phyloP scores from a whole-genome alignment of 768 basidiomycete species.

The Pisolithus albus region DNA sequence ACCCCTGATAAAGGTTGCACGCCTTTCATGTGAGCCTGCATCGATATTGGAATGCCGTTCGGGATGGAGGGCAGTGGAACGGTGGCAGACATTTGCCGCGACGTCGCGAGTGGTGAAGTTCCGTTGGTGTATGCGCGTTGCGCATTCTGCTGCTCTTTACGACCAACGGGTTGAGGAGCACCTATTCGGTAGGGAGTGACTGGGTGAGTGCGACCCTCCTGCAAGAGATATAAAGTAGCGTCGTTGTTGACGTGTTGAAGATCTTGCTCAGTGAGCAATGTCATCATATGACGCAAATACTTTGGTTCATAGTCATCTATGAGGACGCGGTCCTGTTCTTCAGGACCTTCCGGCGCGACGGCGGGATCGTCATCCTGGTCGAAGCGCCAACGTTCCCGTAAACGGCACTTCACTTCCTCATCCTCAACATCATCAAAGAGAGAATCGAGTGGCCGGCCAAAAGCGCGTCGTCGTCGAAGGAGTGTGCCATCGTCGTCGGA shows the following conservation, averaged over 20 bases:
- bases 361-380: conserved; percentile 58
- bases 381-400: conserved; percentile 61
- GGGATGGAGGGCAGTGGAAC: conserved; percentile 22
- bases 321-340: conserved; percentile 64
- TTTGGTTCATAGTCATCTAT: conserved; percentile 63
- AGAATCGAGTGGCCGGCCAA: conserved; percentile 23
- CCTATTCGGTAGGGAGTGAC: conserved; percentile 43
- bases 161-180: conserved; percentile 22
- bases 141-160: conserved; percentile 19
- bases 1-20: conserved; percentile 40
- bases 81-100: conserved; percentile 15
- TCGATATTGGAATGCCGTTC: conserved; percentile 50
- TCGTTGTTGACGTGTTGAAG: conserved; percentile 45
- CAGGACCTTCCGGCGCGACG: conserved; percentile 49
- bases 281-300: conserved; percentile 52
- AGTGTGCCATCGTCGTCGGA: conserved; percentile 2
- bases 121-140: conserved; percentile 20
- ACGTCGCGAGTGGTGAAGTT: conserved; percentile 16
- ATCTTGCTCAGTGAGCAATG: conserved; percentile 51
- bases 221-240: conserved; percentile 33
- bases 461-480: conserved; percentile 6
- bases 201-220: conserved; percentile 46
- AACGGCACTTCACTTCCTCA: conserved; percentile 36
- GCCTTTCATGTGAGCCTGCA: conserved; percentile 53
- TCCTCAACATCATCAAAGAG: conserved; percentile 22